These are phyloP conservation scores for Aspergillus funiculosus DNA, from an alignment of 495 filamentous ascomycete genomes.

Conservation along the genomic window DNA sequence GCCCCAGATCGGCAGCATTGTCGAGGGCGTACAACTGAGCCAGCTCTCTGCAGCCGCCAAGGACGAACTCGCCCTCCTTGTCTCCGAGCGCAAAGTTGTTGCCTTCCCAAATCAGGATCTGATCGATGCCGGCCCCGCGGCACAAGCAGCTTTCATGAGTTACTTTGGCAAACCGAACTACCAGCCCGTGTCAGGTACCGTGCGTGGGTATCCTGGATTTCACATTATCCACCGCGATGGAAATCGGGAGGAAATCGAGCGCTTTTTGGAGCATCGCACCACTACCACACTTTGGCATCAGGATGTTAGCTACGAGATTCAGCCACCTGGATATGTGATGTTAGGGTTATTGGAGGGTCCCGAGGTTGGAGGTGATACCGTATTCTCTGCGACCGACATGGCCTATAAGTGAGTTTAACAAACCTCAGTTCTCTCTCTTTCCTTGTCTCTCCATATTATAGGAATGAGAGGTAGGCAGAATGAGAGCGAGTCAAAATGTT, in stretches of 20 bases:
- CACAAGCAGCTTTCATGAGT: constrained; percentile 53
- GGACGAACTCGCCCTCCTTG: constrained; percentile 71
- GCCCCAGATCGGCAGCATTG: constrained; percentile 64
- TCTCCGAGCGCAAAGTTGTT: constrained; percentile 71
- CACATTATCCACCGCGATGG: constrained; percentile 58
- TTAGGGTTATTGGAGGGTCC: constrained; percentile 52
- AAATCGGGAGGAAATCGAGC: constrained; percentile 49
- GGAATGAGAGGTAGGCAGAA: too few species aligned
- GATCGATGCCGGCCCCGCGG: constrained; percentile 59
- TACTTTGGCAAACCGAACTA: constrained; percentile 57
- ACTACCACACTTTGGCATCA: constrained; percentile 56
- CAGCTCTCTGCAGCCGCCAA: constrained; percentile 62
- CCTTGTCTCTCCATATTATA: not conserved
- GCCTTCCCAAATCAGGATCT: constrained; percentile 69
- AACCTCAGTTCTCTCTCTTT: not conserved
- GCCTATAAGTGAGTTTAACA: constrained; percentile 55
- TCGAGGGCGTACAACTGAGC: constrained; percentile 67
- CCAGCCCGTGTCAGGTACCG: constrained; percentile 51
- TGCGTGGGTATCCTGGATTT: constrained; percentile 50
- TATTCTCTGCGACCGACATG: constrained; percentile 68
- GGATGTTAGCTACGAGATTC: constrained; percentile 56
- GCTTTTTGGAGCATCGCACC: constrained; percentile 50
- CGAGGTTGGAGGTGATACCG: constrained; percentile 67
- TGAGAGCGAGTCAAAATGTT: too few species aligned
- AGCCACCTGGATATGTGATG: constrained; percentile 54